A percentile compares a stretch with the other conserved stretches of the same genome.
Conservation (phyloP, 345 rosid species). For the Melaleuca quinquenervia region DNA sequence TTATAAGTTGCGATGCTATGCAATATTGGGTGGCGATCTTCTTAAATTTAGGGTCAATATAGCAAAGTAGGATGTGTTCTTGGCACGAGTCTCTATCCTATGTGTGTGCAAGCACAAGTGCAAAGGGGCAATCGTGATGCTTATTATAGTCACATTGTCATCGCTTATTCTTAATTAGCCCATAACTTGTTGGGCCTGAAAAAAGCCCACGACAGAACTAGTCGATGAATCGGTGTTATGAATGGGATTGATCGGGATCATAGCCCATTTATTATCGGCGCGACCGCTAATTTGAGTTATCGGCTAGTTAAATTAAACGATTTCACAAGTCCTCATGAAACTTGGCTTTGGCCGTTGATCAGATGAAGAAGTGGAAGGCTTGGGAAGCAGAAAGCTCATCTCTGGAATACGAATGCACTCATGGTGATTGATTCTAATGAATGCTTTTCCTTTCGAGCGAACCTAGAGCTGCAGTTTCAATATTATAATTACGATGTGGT, state of each 20-base stretch:
- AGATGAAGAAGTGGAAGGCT: constrained; percentile 53
- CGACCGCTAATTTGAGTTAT: background rate
- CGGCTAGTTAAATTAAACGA: background rate
- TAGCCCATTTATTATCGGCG: background rate
- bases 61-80: background rate
- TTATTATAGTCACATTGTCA: background rate
- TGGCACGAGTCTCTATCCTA: background rate
- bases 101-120: background rate
- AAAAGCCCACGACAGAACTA: background rate
- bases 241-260: background rate
- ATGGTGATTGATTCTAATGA: constrained; percentile 11
- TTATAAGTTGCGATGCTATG: background rate
- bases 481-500: accelerated
- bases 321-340: background rate
- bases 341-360: background rate
- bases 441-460: background rate
- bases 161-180: background rate
- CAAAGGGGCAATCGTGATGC: background rate
- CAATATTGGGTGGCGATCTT: background rate
- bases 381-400: constrained; percentile 43
- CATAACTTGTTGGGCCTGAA: background rate
- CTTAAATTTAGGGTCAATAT: background rate
- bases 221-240: background rate
- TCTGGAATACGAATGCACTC: constrained; percentile 24
- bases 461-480: accelerated